Percentiles rank a stretch among this genome's conserved stretches.
phyloP scores from a whole-genome alignment of 768 basidiomycete species.

The Hydnomerulius pinastri region DNA sequence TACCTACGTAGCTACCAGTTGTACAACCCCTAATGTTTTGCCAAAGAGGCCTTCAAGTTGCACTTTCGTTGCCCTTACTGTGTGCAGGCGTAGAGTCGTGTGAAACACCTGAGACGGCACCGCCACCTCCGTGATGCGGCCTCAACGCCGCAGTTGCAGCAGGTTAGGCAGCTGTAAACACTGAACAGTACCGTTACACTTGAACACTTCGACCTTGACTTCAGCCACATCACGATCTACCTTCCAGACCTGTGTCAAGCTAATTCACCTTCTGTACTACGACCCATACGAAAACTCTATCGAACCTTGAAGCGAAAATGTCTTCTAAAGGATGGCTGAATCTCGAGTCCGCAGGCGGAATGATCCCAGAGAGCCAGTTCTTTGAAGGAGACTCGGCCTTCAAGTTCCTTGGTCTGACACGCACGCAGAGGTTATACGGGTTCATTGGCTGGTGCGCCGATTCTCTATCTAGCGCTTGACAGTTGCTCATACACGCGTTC shows the following conservation, averaged over 20 bases:
- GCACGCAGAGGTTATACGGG: slow-evolving; percentile 82
- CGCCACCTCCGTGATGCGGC: background rate
- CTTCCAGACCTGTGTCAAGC: background rate
- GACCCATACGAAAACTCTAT: background rate
- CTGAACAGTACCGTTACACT: background rate
- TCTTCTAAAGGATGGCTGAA: slow-evolving; percentile 84
- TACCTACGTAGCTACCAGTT: no score
- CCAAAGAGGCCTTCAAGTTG: no score
- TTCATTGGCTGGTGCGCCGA: slow-evolving; percentile 75
- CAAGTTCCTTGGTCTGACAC: slow-evolving; percentile 73
- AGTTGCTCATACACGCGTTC: background rate
- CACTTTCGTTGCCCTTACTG: no score
- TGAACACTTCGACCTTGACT: background rate
- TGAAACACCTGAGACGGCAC: background rate
- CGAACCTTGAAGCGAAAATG: slow-evolving; percentile 30
- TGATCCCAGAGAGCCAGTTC: slow-evolving; percentile 76
- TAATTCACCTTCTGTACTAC: background rate
- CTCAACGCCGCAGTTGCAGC: background rate
- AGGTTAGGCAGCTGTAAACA: background rate
- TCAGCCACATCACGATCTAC: background rate
- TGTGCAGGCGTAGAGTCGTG: no score
- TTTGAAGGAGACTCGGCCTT: slow-evolving; percentile 92
- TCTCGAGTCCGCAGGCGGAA: slow-evolving; percentile 63
- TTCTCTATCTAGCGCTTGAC: background rate
- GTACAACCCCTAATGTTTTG: no score